Conservation (phyloP, 1,284 basidiomycete species). For the Tremellales sp. region DNA sequence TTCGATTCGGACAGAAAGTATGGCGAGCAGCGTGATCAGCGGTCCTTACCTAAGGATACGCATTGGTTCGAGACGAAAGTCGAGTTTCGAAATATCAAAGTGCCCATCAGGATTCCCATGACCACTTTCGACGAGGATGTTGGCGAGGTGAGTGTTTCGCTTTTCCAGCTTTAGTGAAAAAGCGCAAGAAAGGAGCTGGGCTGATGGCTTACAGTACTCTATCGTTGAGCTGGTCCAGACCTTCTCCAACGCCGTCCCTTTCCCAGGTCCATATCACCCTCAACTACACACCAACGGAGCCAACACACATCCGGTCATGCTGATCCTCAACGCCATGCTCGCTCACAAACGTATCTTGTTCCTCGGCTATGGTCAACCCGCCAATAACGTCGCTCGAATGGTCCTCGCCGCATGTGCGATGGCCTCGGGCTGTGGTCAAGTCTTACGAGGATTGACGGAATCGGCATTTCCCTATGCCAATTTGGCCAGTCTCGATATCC, state of each 20-base stretch:
- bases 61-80: constrained; percentile 86
- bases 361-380: constrained; percentile 78
- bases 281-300: constrained; percentile 88
- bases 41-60: constrained; percentile 68
- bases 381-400: constrained; percentile 79
- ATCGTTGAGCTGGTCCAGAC: constrained; percentile 83
- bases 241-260: constrained; percentile 64
- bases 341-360: constrained; percentile 93
- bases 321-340: constrained; percentile 90
- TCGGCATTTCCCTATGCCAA: constrained; percentile 92
- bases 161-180: not conserved
- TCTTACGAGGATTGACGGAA: constrained; percentile 78
- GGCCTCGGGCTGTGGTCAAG: constrained; percentile 79
- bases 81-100: constrained; percentile 66
- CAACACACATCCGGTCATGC: constrained; percentile 86
- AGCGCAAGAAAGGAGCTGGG: not conserved
- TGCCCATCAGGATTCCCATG: constrained; percentile 83
- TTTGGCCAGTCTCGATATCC: constrained; percentile 78
- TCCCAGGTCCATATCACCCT: constrained; percentile 76
- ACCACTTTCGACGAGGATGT: constrained; percentile 88
- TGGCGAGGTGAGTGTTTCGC: constrained; percentile 68
- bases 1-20: not conserved
- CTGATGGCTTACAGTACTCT: constrained; percentile 64
- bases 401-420: constrained; percentile 91
- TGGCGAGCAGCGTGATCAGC: constrained; percentile 8